A percentile compares a stretch with the other conserved stretches of the same genome.
These are phyloP conservation scores for Triticum timopheevii DNA, from an alignment of 176 grass and related monocot species.

Conservation along the genomic window DNA sequence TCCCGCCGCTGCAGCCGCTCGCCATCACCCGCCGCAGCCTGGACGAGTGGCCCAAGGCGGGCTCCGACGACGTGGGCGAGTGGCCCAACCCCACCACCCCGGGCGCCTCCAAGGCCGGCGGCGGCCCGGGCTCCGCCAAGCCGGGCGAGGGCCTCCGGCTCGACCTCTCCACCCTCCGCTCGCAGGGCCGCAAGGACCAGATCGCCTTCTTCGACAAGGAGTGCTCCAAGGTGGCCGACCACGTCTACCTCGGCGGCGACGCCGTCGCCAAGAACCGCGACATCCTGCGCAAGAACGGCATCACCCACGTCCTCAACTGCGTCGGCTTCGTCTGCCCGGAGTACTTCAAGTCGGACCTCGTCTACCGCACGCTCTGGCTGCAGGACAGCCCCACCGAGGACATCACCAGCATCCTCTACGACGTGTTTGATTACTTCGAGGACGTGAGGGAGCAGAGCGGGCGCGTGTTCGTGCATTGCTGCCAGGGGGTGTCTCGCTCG, in stretches of 20 bases:
- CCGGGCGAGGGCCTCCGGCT: constrained; percentile 65
- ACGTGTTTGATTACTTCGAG: constrained; percentile 99
- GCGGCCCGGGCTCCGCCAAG: constrained; percentile 39
- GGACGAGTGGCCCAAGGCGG: constrained; percentile 86
- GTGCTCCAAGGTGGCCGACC: constrained; percentile 95
- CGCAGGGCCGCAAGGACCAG: constrained; percentile 84
- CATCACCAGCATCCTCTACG: constrained; percentile 97
- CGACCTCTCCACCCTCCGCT: constrained; percentile 61
- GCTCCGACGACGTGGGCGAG: constrained; percentile 90
- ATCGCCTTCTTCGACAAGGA: constrained; percentile 99
- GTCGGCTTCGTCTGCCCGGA: constrained; percentile 94
- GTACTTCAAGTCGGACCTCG: constrained; percentile 89
- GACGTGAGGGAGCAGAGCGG: constrained; percentile 86
- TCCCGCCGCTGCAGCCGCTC: constrained; percentile 89
- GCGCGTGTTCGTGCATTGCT: constrained; percentile 93
- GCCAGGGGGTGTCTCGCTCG: constrained; percentile 89
- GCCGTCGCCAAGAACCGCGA: constrained; percentile 86
- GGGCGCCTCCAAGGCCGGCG: constrained; percentile 46
- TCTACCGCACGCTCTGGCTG: constrained; percentile 95
- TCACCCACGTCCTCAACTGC: constrained; percentile 97
- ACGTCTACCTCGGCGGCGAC: constrained; percentile 93
- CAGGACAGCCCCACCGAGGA: constrained; percentile 99
- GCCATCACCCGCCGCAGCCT: constrained; percentile 71
- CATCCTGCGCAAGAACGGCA: constrained; percentile 75
- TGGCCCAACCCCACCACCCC: constrained; percentile 92